Evolutionary conservation across 495 filamentous ascomycete genomes (phyloP), one percentile per base, ranked within the genome.

Genomic region (Symbiotaphrina buchneri): DNA sequence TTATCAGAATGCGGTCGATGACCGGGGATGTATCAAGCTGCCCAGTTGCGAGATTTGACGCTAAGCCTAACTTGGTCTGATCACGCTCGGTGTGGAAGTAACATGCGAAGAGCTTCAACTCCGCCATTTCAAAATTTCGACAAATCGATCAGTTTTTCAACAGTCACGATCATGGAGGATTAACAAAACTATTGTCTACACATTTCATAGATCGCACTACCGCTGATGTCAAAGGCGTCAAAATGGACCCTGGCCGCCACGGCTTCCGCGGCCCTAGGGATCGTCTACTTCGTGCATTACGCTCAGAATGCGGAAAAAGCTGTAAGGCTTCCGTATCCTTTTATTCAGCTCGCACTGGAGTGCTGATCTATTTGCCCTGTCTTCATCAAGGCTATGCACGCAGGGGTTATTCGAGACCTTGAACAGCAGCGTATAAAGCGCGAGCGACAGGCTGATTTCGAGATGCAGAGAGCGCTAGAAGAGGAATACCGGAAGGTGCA

Each of bases 211-310:
- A n/a, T n/a, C n/a, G n/a, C n/a, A n/a, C n/a, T n/a, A n/a, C n/a
- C n/a, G n/a, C n/a, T n/a, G n/a, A 97, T 97, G 90, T 95, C 87
- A 34, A 71, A 65, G 36, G 76, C 81, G 29, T 74, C 87, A 1
- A 92, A 93, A 46, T 46, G 81, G 39, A 94, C 87, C 6, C 62
- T 99, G 10, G 60, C 69, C 18, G 63, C 61, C 20, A 94, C 84
- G 0, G 70, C 74, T 15, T 55, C 79, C 30, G 71, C 75, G 37
- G 79, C 84, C 10, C 59, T 68, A 13, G 61, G 65, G 27, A 85
- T 82, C 23, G 65, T 94, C 35, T 60, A 68, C 32, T 76, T 91
- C 48, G 87, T 97, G 31, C 90, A 97, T 48, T 78, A 71, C 53
- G 58, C 75, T 35, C 87, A 97, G 51, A 65, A 71, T 39, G 53